These are phyloP conservation scores for Bruguiera sexangula DNA, from an alignment of 345 rosid genomes.

Conservation along the genomic window DNA sequence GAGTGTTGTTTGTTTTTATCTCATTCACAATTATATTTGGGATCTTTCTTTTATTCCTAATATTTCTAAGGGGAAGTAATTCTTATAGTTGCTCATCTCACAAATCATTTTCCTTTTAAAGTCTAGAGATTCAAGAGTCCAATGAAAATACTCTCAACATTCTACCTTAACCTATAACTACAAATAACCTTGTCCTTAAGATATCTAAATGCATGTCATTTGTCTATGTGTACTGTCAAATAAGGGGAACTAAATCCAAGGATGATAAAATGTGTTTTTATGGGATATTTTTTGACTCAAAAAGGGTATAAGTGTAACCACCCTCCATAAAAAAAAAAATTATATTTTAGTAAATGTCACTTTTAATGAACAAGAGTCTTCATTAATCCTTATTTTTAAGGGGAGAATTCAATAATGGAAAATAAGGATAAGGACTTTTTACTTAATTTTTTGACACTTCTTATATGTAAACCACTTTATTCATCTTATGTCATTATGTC, in stretches of 20 bases:
- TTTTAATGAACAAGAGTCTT: too few relatives aligned
- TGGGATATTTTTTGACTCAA: neutral
- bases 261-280: neutral
- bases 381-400: neutral
- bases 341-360: neutral
- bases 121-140: neutral
- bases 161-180: neutral
- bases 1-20: neutral
- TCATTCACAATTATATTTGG: neutral
- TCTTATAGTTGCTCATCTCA: neutral
- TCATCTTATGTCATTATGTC: too few relatives aligned
- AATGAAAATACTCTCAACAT: neutral
- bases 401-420: neutral
- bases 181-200: neutral
- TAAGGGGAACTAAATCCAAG: neutral
- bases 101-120: too few relatives aligned
- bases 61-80: neutral
- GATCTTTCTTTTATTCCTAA: neutral
- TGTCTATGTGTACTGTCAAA: neutral
- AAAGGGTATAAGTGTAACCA: neutral
- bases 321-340: neutral
- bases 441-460: too few relatives aligned
- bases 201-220: neutral
- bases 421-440: neutral
- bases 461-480: too few relatives aligned